Percentiles rank a stretch among this genome's conserved stretches.
Evolutionary conservation across 2,329 filamentous ascomycete genomes (phyloP).

Genomic region (Neofusicoccum laricinum): DNA sequence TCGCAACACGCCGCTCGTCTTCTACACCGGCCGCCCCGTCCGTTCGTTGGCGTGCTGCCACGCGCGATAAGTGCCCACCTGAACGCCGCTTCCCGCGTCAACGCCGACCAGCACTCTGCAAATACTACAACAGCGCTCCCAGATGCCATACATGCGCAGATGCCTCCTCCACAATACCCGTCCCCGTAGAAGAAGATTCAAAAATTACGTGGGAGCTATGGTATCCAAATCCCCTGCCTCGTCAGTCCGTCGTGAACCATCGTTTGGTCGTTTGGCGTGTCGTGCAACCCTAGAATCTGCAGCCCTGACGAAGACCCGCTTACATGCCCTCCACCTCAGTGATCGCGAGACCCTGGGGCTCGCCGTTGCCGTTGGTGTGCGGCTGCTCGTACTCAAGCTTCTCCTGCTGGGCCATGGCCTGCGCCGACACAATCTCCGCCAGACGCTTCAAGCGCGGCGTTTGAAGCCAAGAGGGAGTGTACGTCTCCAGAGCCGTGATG

Average conservation of each 20-base stretch:
- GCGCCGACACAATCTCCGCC: conserved; percentile 96
- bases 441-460: conserved; percentile 91
- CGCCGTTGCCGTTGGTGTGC: conserved; percentile 26
- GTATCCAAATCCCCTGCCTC: conserved; percentile 8
- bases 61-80: background rate
- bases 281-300: background rate
- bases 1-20: background rate
- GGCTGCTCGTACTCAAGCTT: conserved; percentile 60
- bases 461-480: conserved; percentile 97
- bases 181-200: conserved; percentile 5
- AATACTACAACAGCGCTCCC: conserved; percentile 15
- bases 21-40: background rate
- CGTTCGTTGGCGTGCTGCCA: background rate
- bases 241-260: conserved; percentile 1
- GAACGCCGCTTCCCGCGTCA: conserved; percentile 5
- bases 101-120: background rate
- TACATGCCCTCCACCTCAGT: conserved; percentile 46
- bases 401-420: conserved; percentile 94
- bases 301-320: background rate
- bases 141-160: conserved; percentile 14
- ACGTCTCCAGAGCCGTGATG: conserved; percentile 95
- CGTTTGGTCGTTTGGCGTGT: conserved; percentile 2
- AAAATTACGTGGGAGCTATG: conserved; percentile 14
- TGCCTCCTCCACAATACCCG: conserved; percentile 2
- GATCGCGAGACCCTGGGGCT: conserved; percentile 50